Conservation (phyloP, 371 early-diverging fungal genomes). For the Mucor lusitanicus region DNA sequence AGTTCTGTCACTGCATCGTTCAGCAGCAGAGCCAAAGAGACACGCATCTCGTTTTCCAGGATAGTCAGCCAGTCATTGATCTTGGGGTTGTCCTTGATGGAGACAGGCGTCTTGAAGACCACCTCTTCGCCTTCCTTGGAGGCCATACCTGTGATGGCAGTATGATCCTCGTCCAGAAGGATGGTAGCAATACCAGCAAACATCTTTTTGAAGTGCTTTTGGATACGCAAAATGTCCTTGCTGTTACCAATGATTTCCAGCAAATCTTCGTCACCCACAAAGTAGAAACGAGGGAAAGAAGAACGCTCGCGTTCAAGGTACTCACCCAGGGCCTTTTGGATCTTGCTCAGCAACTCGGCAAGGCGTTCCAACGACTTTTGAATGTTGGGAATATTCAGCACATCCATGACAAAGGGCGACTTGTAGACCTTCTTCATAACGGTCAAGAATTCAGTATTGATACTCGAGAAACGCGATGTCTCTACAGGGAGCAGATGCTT, state of each 20-base stretch:
- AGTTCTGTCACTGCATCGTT: slow-evolving; percentile 73
- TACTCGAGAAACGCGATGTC: slow-evolving; percentile 91
- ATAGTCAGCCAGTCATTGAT: slow-evolving; percentile 97
- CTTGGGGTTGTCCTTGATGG: slow-evolving; percentile 80
- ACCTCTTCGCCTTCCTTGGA: slow-evolving; percentile 95
- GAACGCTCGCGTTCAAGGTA: slow-evolving; percentile 96
- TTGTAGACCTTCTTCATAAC: slow-evolving; percentile 98
- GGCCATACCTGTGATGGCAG: slow-evolving; percentile 80
- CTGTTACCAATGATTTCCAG: slow-evolving; percentile 98
- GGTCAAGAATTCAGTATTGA: slow-evolving; percentile 95
- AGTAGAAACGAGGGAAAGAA: slow-evolving; percentile 98
- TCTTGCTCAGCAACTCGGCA: slow-evolving; percentile 89
- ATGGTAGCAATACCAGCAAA: slow-evolving; percentile 96
- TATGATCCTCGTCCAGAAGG: slow-evolving; percentile 74
- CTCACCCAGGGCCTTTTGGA: slow-evolving; percentile 98
- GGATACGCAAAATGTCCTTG: slow-evolving; percentile 93
- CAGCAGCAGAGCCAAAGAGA: slow-evolving; percentile 78
- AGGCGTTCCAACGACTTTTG: slow-evolving; percentile 95
- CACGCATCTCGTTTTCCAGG: slow-evolving; percentile 93
- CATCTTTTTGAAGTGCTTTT: slow-evolving; percentile 99
- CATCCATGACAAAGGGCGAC: slow-evolving; percentile 94
- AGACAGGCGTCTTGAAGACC: slow-evolving; percentile 76
- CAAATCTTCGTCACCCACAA: slow-evolving; percentile 99
- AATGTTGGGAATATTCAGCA: slow-evolving; percentile 90
- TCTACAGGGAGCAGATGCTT: slow-evolving; percentile 96